These are phyloP conservation scores for Jatropha curcas DNA, from an alignment of 345 rosid species.

Conservation along the genomic window DNA sequence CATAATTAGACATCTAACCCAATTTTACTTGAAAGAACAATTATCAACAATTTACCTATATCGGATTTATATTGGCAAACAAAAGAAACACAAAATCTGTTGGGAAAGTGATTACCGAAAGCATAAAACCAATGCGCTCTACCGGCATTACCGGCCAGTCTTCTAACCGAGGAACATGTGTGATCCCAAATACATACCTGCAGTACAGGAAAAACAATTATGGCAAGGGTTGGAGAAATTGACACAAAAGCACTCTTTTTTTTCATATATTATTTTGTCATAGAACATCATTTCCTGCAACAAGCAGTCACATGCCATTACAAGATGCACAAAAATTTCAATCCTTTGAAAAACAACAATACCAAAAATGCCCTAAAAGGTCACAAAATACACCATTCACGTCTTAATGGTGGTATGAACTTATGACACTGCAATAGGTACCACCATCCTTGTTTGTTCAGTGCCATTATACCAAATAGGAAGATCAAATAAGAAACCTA, in stretches of 20 bases:
- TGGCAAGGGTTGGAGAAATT: neutral
- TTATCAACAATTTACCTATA: too few species aligned
- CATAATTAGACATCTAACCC: neutral
- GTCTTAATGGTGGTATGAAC: neutral
- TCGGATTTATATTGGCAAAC: too few species aligned
- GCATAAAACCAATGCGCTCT: constrained; percentile 78
- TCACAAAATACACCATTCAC: neutral
- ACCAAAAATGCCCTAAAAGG: too few species aligned
- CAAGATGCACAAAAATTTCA: too few species aligned
- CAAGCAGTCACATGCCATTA: too few species aligned
- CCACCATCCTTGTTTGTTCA: neutral
- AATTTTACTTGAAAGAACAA: neutral
- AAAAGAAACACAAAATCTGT: neutral
- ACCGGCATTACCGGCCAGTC: constrained; percentile 97
- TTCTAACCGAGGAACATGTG: constrained; percentile 86
- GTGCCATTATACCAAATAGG: neutral
- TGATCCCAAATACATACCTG: constrained; percentile 93
- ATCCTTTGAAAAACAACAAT: too few species aligned
- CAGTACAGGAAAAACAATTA: neutral
- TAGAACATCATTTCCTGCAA: too few species aligned
- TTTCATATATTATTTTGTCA: neutral
- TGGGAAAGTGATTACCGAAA: constrained; percentile 50
- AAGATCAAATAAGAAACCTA: too few species aligned
- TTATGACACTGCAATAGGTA: neutral
- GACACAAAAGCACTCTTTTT: neutral